A percentile compares a stretch with the other conserved stretches of the same genome.
phyloP scores from a whole-genome alignment of 441 rosid species.

The Melastoma candidum region DNA sequence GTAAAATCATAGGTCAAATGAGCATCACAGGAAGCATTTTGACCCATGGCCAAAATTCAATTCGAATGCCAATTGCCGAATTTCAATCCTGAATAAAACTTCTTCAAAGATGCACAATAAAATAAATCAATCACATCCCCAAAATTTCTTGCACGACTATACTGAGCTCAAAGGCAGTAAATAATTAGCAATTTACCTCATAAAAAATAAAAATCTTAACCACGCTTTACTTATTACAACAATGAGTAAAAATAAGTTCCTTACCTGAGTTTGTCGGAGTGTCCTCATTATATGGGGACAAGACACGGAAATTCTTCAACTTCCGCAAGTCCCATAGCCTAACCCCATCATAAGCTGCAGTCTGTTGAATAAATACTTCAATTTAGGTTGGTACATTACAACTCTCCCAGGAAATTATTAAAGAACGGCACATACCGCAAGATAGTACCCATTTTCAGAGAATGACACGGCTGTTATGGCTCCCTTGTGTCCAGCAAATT shows the following conservation, averaged over 20 bases:
- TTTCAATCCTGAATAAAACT: too few species aligned
- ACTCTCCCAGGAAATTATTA: not conserved
- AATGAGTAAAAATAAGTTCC: not conserved
- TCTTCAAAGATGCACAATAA: too few species aligned
- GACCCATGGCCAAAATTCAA: too few species aligned
- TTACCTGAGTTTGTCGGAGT: slow-evolving; percentile 81
- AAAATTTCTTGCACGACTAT: too few species aligned
- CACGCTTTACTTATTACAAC: not conserved
- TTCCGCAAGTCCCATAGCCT: slow-evolving; percentile 97
- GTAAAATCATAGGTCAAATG: too few species aligned
- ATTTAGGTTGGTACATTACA: slow-evolving; percentile 16
- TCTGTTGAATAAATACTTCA: slow-evolving; percentile 32
- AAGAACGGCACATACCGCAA: slow-evolving; percentile 46
- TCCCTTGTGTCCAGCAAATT: slow-evolving; percentile 76
- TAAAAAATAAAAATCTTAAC: not conserved
- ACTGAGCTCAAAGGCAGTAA: too few species aligned
- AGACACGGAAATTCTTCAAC: slow-evolving; percentile 87
- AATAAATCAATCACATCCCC: too few species aligned
- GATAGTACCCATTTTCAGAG: slow-evolving; percentile 96
- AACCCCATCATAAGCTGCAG: slow-evolving; percentile 92
- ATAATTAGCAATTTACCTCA: not conserved
- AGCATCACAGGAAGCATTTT: too few species aligned
- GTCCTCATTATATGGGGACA: slow-evolving; percentile 45
- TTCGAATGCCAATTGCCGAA: too few species aligned
- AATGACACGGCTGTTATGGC: slow-evolving; percentile 84